phyloP scores from a whole-genome alignment of 148 eudicot genomes.

The Silene latifolia region DNA sequence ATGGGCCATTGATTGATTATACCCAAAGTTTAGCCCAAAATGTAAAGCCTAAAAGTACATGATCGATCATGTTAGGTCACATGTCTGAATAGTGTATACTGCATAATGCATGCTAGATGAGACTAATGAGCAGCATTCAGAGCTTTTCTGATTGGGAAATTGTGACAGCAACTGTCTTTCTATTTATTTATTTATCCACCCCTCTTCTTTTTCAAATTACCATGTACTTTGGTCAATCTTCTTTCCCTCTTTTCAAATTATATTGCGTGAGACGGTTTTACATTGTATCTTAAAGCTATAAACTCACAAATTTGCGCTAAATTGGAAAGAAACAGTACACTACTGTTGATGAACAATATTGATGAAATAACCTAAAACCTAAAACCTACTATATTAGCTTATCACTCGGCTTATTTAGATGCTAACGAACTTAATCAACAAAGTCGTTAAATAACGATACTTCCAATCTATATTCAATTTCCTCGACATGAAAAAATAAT shows the following conservation, averaged over 20 bases:
- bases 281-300: too few species aligned
- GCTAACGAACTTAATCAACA: too few species aligned
- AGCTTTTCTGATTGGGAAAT: conserved; percentile 3
- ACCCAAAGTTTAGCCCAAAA: background rate
- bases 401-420: too few species aligned
- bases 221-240: background rate
- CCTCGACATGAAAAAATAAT: too few species aligned
- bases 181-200: too few species aligned
- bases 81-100: background rate
- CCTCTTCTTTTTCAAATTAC: background rate
- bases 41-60: background rate
- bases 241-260: background rate
- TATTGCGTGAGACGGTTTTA: background rate
- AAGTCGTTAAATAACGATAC: too few species aligned
- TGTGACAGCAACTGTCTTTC: conserved; percentile 8
- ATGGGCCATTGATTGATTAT: background rate
- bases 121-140: conserved; percentile 10
- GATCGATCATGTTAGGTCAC: background rate
- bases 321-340: too few species aligned
- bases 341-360: background rate
- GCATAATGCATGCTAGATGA: background rate
- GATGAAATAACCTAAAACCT: too few species aligned
- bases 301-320: too few species aligned
- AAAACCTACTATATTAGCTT: background rate
- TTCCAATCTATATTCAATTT: too few species aligned